Evolutionary conservation across 2,329 filamentous ascomycete genomes (phyloP).

Genomic region (Ophiocordyceps unilateralis): DNA sequence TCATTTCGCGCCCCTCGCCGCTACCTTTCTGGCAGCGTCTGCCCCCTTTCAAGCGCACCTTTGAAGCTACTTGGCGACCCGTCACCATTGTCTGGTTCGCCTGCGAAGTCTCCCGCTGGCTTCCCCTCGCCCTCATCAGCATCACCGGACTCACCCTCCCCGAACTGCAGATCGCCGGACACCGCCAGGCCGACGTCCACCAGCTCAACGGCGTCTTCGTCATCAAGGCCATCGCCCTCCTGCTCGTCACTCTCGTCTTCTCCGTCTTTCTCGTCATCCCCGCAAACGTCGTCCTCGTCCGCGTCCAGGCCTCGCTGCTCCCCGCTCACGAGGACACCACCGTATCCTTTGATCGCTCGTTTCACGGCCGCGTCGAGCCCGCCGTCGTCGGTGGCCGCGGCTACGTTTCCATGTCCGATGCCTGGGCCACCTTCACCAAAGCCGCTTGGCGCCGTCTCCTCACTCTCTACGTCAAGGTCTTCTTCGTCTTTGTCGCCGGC

Average conservation of each 20-base stretch:
- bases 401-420: conserved; percentile 53
- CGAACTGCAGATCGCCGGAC: conserved; percentile 14
- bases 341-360: conserved; percentile 78
- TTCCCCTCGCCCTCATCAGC: conserved; percentile 25
- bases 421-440: conserved; percentile 63
- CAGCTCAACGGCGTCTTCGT: conserved; percentile 12
- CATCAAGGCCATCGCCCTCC: conserved; percentile 27
- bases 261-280: conserved; percentile 55
- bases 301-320: conserved; percentile 76
- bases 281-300: conserved; percentile 56
- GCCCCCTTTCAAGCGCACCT: conserved; percentile 43
- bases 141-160: conserved; percentile 27
- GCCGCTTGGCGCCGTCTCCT: conserved; percentile 56
- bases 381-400: conserved; percentile 56
- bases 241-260: conserved; percentile 28
- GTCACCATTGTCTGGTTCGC: conserved; percentile 45
- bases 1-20: conserved; percentile 53
- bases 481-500: conserved; percentile 33
- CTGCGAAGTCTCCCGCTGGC: conserved; percentile 27
- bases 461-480: conserved; percentile 59
- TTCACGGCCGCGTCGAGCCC: conserved; percentile 61
- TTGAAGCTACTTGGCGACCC: conserved; percentile 52
- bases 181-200: conserved; percentile 11
- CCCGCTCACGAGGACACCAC: conserved; percentile 68
- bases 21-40: conserved; percentile 54